These are phyloP conservation scores for Epichloe hybrida DNA, from an alignment of 2,329 filamentous ascomycete species.

Conservation along the genomic window DNA sequence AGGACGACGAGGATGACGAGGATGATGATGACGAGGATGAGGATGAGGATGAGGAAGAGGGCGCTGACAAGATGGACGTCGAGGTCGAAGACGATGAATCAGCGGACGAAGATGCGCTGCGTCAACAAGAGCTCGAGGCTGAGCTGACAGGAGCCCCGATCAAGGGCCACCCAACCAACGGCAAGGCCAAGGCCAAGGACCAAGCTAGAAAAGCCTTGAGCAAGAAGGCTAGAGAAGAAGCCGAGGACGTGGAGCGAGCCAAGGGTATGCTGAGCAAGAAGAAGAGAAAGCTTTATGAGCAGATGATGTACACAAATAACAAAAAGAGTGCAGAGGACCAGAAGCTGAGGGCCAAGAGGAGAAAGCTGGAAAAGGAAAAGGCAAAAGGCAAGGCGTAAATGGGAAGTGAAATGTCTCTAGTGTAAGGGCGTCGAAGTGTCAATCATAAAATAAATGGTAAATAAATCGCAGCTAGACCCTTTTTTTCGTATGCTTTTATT, in stretches of 20 bases:
- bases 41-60: slow-evolving; percentile 27
- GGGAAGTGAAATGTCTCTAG: too few species aligned
- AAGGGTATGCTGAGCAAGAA: slow-evolving; percentile 98
- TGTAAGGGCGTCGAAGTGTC: too few species aligned
- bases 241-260: slow-evolving; percentile 78
- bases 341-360: slow-evolving; percentile 75
- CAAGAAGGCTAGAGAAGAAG: slow-evolving; percentile 60
- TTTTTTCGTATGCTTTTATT: too few species aligned
- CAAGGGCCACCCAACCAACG: slow-evolving; percentile 32
- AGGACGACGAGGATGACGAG: slow-evolving; percentile 33
- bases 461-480: not conserved
- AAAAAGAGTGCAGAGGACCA: slow-evolving; percentile 86
- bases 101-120: slow-evolving; percentile 50
- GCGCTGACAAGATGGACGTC: slow-evolving; percentile 33
- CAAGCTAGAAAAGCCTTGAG: slow-evolving; percentile 56
- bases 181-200: slow-evolving; percentile 49
- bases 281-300: slow-evolving; percentile 94
- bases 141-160: slow-evolving; percentile 63
- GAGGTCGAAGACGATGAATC: slow-evolving; percentile 24
- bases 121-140: slow-evolving; percentile 85
- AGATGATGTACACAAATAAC: slow-evolving; percentile 92
- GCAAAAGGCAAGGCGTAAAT: slow-evolving; percentile 26
- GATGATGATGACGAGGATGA: slow-evolving; percentile 28
- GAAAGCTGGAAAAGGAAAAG: slow-evolving; percentile 65
- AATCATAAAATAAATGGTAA: not conserved